Evolutionary conservation across 768 basidiomycete genomes (phyloP).

Genomic region (Inosperma sp.): DNA sequence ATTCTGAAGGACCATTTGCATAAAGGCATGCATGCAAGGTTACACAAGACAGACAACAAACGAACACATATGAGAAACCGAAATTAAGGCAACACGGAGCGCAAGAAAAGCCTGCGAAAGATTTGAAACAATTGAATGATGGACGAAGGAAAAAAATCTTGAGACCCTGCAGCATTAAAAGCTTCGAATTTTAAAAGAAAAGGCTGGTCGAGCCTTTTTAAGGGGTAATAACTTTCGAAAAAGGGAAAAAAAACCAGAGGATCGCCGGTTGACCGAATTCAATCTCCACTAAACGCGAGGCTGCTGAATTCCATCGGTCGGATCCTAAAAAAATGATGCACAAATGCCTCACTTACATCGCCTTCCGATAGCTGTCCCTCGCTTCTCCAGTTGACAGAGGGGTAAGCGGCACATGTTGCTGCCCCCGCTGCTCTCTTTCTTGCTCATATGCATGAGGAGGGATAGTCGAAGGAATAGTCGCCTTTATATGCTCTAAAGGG

Average conservation of each 20-base stretch:
- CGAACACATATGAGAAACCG: not conserved
- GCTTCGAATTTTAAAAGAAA: not conserved
- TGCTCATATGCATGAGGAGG: slow-evolving; percentile 3
- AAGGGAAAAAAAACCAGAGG: slow-evolving; percentile 3
- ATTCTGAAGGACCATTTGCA: too few species aligned
- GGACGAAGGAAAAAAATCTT: not conserved
- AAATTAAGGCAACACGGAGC: too few species aligned
- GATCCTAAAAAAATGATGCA: slow-evolving; percentile 20
- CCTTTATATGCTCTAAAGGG: slow-evolving; percentile 34
- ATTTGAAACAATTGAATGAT: not conserved
- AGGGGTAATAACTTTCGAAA: not conserved
- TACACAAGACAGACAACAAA: not conserved
- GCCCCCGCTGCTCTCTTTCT: slow-evolving; percentile 12
- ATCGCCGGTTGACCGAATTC: slow-evolving; percentile 3
- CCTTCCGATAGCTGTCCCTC: slow-evolving; percentile 31
- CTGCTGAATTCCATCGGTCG: slow-evolving; percentile 3
- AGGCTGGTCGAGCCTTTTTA: slow-evolving; percentile 3
- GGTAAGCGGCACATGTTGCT: slow-evolving; percentile 34
- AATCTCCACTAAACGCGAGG: not conserved
- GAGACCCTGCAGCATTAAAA: slow-evolving; percentile 1
- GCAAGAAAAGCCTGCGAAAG: not conserved
- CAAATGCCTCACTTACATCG: too few species aligned
- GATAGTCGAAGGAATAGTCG: slow-evolving; percentile 11
- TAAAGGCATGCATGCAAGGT: too few species aligned
- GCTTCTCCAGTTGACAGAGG: slow-evolving; percentile 40